phyloP scores from a whole-genome alignment of 306 rosid genomes.

The Abrus pulchellus region DNA sequence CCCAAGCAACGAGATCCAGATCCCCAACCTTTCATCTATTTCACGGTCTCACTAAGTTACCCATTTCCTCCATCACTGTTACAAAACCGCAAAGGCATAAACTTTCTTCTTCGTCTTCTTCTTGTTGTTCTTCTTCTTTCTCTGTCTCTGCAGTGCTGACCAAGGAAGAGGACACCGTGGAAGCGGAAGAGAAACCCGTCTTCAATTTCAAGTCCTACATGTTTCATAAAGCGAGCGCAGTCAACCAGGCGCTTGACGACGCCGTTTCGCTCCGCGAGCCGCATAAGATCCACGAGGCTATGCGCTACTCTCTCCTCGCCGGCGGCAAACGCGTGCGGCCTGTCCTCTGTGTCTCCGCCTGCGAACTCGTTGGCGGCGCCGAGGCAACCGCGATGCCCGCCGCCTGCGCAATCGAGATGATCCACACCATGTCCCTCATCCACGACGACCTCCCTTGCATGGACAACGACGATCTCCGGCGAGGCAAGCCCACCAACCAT shows the following conservation, averaged over 20 bases:
- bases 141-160: slow-evolving; percentile 63
- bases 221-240: slow-evolving; percentile 55
- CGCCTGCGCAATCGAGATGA: slow-evolving; percentile 89
- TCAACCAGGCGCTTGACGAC: slow-evolving; percentile 68
- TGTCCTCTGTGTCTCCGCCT: slow-evolving; percentile 78
- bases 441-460: slow-evolving; percentile 93
- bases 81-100: slow-evolving; percentile 7
- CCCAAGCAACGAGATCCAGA: slow-evolving; percentile 58
- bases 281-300: slow-evolving; percentile 71
- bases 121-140: neutral
- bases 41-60: slow-evolving; percentile 39
- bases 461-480: slow-evolving; percentile 93
- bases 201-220: slow-evolving; percentile 74
- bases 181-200: slow-evolving; percentile 42
- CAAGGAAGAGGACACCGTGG: slow-evolving; percentile 54
- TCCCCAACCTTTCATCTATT: slow-evolving; percentile 51
- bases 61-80: slow-evolving; percentile 31
- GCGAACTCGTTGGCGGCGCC: slow-evolving; percentile 78
- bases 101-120: neutral
- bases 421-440: slow-evolving; percentile 89
- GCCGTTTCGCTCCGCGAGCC: slow-evolving; percentile 69
- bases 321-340: slow-evolving; percentile 89
- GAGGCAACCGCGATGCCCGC: slow-evolving; percentile 76
- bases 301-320: slow-evolving; percentile 89
- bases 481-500: slow-evolving; percentile 86